phyloP scores from a whole-genome alignment of 352 stramenopile species.

The Globisporangium okanoganense region DNA sequence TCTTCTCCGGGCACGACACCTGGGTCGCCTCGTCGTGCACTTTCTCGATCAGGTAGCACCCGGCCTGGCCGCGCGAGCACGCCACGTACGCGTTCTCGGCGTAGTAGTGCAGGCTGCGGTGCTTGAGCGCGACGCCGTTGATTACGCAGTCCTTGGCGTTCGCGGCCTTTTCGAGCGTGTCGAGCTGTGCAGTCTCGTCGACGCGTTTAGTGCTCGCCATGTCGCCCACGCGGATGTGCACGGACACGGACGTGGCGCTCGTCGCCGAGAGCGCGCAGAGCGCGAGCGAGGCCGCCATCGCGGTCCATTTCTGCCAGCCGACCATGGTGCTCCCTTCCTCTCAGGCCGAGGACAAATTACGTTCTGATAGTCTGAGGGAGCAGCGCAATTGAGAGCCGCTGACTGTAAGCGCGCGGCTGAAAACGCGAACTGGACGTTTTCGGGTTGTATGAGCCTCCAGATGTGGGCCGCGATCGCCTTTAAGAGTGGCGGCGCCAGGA shows the following conservation, averaged over 20 bases:
- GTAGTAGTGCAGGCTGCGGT: slow-evolving; percentile 73
- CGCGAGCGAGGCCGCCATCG: slow-evolving; percentile 7
- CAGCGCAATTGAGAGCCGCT: background rate
- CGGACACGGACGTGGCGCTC: slow-evolving; percentile 17
- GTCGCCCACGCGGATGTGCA: slow-evolving; percentile 34
- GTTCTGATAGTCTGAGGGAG: slow-evolving; percentile 1
- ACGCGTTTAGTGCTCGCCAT: background rate
- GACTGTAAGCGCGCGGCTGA: background rate
- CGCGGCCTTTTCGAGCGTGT: slow-evolving; percentile 3
- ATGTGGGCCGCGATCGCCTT: background rate
- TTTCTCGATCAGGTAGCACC: slow-evolving; percentile 63
- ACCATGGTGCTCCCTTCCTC: slow-evolving; percentile 8
- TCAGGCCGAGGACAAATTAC: slow-evolving; percentile 8
- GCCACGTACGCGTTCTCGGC: slow-evolving; percentile 67
- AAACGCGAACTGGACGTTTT: background rate
- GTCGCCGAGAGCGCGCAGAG: slow-evolving; percentile 4
- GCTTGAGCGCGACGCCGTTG: slow-evolving; percentile 46
- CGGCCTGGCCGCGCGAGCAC: slow-evolving; percentile 52
- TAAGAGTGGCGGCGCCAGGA: background rate
- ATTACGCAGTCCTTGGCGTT: slow-evolving; percentile 43
- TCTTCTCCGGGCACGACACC: slow-evolving; percentile 45
- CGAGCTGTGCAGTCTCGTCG: background rate
- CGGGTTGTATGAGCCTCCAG: background rate
- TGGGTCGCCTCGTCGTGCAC: slow-evolving; percentile 56
- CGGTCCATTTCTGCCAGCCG: slow-evolving; percentile 16